These are phyloP conservation scores for Picea sitchensis DNA, from an alignment of 75 land plant genomes.

Conservation along the genomic window DNA sequence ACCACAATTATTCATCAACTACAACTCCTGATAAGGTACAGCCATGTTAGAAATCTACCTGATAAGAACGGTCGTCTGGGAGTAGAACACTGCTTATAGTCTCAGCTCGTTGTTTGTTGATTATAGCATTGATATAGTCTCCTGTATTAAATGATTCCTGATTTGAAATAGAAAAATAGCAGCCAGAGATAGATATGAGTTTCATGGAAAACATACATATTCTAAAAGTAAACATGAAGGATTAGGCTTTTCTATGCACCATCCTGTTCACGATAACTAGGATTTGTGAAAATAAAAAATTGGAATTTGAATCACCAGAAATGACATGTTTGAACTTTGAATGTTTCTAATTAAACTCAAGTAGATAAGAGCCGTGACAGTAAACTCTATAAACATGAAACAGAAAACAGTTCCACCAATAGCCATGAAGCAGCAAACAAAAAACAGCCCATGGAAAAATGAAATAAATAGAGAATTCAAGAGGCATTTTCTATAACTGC, in stretches of 20 bases:
- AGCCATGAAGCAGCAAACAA: too few species aligned
- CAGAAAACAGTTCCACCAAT: too few species aligned
- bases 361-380: too few species aligned
- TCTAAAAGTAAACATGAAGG: background rate
- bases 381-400: too few species aligned
- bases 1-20: background rate
- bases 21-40: background rate
- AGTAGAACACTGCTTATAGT: conserved; percentile 67
- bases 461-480: too few species aligned
- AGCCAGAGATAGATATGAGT: background rate
- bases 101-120: conserved; percentile 73
- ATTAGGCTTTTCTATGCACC: background rate
- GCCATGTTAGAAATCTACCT: conserved; percentile 28
- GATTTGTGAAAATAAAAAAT: background rate
- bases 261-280: background rate
- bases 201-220: background rate
- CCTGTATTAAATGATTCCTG: conserved; percentile 78
- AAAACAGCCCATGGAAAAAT: too few species aligned
- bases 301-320: background rate
- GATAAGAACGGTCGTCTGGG: conserved; percentile 82
- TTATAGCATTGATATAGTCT: conserved; percentile 66
- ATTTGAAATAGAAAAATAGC: background rate
- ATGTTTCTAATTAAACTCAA: background rate
- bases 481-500: too few species aligned
- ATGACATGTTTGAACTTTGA: background rate